Conservation (phyloP, 2,329 filamentous ascomycete species). For the Byssochlamys sp. region DNA sequence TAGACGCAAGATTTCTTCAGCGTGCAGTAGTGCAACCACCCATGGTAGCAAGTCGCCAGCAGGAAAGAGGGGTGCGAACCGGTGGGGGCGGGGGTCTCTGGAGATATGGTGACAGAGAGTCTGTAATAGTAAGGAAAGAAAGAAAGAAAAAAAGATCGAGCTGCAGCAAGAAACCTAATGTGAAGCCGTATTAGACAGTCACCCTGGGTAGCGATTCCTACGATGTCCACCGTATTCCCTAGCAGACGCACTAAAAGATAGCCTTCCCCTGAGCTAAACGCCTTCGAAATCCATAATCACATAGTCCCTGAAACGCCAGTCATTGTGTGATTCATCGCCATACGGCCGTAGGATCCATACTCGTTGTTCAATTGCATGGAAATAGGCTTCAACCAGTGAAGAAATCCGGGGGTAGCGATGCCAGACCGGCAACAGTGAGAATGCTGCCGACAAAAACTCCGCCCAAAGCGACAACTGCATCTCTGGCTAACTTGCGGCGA, state of each 20-base stretch:
- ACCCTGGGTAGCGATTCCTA: background rate
- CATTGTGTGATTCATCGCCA: background rate
- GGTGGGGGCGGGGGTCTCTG: background rate
- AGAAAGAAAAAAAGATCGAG: background rate
- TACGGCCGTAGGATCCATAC: background rate
- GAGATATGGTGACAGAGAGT: background rate
- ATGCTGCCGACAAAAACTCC: slow-evolving; percentile 35
- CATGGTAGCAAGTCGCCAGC: background rate
- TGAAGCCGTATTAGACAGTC: background rate
- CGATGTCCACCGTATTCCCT: background rate
- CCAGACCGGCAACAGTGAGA: slow-evolving; percentile 31
- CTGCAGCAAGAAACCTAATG: background rate
- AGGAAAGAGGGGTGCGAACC: background rate
- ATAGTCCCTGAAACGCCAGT: background rate
- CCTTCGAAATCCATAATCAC: background rate
- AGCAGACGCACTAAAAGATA: background rate
- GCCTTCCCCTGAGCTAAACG: background rate
- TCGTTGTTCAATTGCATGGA: background rate
- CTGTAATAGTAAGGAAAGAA: background rate
- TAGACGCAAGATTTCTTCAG: background rate
- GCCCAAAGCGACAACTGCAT: slow-evolving; percentile 30
- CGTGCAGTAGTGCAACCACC: background rate
- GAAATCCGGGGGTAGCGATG: slow-evolving; percentile 34
- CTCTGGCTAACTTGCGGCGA: slow-evolving; percentile 18
- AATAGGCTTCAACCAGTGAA: slow-evolving; percentile 20